Conservation (phyloP, 2,329 filamentous ascomycete species). For the Phaeophleospora eucalypticola region DNA sequence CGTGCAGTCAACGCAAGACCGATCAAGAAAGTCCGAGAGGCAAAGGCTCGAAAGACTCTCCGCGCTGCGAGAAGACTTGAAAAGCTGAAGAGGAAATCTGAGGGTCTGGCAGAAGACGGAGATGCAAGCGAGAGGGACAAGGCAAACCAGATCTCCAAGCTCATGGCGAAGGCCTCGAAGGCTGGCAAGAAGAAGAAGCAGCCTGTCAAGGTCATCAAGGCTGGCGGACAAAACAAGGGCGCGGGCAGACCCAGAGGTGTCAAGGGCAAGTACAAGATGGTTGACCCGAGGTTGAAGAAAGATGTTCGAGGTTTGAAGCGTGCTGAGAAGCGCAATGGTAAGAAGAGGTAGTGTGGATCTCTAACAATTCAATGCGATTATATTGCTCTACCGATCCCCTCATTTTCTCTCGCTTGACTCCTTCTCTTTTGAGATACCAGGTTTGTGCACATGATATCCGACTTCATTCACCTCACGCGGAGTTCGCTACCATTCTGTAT, state of each 20-base stretch:
- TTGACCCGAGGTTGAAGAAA: slow-evolving; percentile 94
- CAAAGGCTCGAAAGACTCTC: slow-evolving; percentile 94
- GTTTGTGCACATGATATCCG: too few species aligned
- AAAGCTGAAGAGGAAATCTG: slow-evolving; percentile 96
- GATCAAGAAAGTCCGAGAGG: slow-evolving; percentile 98
- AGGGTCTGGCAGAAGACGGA: slow-evolving; percentile 72
- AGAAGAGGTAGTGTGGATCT: slow-evolving; percentile 10
- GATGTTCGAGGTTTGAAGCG: slow-evolving; percentile 86
- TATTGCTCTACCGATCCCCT: too few species aligned
- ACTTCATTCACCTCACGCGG: too few species aligned
- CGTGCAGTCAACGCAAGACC: slow-evolving; percentile 90
- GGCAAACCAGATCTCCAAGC: slow-evolving; percentile 72
- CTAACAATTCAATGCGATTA: too few species aligned
- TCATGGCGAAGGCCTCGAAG: slow-evolving; percentile 76
- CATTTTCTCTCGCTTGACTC: too few species aligned
- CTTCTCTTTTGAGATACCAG: too few species aligned
- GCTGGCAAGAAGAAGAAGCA: slow-evolving; percentile 70
- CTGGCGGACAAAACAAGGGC: slow-evolving; percentile 76
- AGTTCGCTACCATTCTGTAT: too few species aligned
- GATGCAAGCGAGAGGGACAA: slow-evolving; percentile 87
- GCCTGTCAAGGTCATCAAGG: slow-evolving; percentile 83
- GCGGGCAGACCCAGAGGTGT: slow-evolving; percentile 85
- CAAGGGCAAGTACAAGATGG: slow-evolving; percentile 96
- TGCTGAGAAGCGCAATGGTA: slow-evolving; percentile 58
- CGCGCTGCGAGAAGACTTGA: slow-evolving; percentile 86